Base-by-base conservation (phyloP, 1,284 basidiomycete species). In the Puccinia hordei region DNA sequence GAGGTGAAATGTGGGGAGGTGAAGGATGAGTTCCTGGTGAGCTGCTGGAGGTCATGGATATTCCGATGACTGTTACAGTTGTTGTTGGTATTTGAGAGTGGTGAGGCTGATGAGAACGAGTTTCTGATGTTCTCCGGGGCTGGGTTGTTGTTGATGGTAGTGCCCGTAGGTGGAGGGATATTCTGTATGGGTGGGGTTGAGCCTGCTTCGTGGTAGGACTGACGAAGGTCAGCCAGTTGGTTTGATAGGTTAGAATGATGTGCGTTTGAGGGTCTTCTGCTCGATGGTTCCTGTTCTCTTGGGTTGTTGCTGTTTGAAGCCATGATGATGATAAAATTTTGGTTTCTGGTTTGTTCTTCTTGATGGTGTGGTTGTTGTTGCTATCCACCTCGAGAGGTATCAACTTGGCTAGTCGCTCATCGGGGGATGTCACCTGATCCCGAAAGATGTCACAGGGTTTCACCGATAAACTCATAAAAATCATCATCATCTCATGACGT, bases 171-270 rank as follows among this genome's bases (percentile, higher is more conserved):
- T n/a, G 55, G 35, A 10, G 72, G 72, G 57, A 73, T 73, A 33
- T 73, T 73, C 27, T 55, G 72, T 3, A 73, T 57, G n/a, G 72
- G 27, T 57, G 72, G 49, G 15, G 33, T 73, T 55, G 35, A 17
- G 38, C 51, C 72, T 8, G 51, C 51, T 35, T 44, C 33, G 15
- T 73, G 53, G 55, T 73, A 73, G 57, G 72, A 41, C 38, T 55
- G 72, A 5, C 49, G 15, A 15, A 55, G 57, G 24, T 73, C 72
- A 1, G 72, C 49, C 4, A 73, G 55, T 24, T 73, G 72, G 55
- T 59, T 57, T 6, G 72, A 73, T 38, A 73, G 53, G 72, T 73
- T 73, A 2, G 72, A 73, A 15, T 73, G 72, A 13, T 55, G n/a
- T 24, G 55, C 19, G 57, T 35, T 59, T 38, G 72, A 72, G 2